A percentile compares a stretch with the other conserved stretches of the same genome.
Evolutionary conservation across 208 protist genomes (phyloP).

Genomic region (Acanthamoeba royreba): DNA sequence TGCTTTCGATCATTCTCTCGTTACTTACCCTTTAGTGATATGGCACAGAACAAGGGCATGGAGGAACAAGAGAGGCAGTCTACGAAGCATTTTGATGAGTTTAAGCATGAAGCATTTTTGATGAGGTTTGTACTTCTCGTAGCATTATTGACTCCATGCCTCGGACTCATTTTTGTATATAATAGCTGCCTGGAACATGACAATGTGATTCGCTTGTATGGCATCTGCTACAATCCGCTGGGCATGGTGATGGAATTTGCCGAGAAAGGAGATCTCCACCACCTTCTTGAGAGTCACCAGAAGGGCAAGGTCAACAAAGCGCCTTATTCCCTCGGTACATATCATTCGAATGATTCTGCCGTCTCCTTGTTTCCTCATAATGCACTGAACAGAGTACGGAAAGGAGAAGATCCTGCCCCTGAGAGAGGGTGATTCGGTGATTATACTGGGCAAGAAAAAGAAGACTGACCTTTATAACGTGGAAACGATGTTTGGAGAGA

Average conservation of each 20-base stretch:
- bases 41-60: too few relatives aligned
- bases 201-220: slow-evolving; percentile 54
- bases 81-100: slow-evolving; percentile 51
- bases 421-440: not conserved
- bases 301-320: not conserved
- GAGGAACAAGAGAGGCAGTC: not conserved
- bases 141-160: not conserved
- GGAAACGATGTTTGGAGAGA: not conserved
- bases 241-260: slow-evolving; percentile 64
- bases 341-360: too few relatives aligned
- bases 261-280: slow-evolving; percentile 47
- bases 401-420: not conserved
- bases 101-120: slow-evolving; percentile 56
- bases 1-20: not conserved
- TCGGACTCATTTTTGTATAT: not conserved
- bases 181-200: slow-evolving; percentile 46
- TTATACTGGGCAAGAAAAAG: not conserved
- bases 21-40: not conserved
- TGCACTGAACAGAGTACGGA: not conserved
- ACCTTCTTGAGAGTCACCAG: not conserved
- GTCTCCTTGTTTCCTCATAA: too few relatives aligned
- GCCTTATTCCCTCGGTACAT: too few relatives aligned
- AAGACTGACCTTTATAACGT: not conserved
- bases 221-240: slow-evolving; percentile 49
- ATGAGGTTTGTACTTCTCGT: slow-evolving; percentile 28